Conservation (phyloP, 1,284 basidiomycete genomes). For the Ustilago sp. region DNA sequence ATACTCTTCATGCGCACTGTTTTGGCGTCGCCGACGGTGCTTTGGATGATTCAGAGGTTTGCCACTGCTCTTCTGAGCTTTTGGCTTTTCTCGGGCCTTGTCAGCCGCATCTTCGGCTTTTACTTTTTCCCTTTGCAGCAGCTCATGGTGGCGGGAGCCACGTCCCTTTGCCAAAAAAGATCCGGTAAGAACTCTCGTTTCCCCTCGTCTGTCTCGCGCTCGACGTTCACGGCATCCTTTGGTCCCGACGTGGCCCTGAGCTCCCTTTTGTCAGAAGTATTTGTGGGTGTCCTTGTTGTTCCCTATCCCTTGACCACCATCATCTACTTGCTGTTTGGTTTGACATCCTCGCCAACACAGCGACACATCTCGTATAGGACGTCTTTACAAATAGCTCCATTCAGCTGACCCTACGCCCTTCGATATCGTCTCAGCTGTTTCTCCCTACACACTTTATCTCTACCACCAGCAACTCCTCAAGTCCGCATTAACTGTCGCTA, state of each 20-base stretch:
- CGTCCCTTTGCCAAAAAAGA: neutral
- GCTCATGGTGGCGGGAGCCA: neutral
- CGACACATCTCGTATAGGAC: neutral
- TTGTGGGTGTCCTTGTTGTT: neutral
- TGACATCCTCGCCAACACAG: slow-evolving; percentile 12
- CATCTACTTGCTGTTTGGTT: neutral
- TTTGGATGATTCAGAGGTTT: slow-evolving; percentile 8
- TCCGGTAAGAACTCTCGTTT: neutral
- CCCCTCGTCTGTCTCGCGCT: neutral
- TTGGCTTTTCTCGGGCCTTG: neutral
- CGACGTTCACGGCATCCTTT: slow-evolving; percentile 4
- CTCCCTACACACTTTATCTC: neutral
- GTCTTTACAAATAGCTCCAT: slow-evolving; percentile 22
- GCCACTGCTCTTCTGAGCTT: neutral
- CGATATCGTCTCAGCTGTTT: neutral
- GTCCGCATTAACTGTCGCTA: neutral
- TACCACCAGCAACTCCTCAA: neutral
- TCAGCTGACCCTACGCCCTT: slow-evolving; percentile 25
- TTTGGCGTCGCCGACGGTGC: neutral
- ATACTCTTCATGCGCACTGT: neutral
- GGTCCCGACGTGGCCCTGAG: neutral
- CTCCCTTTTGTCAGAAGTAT: neutral
- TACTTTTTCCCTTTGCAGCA: neutral
- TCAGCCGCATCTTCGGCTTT: neutral
- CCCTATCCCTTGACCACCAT: neutral